Evolutionary conservation across 805 yeast species (phyloP).

Genomic region (Saturnispora serradocipensis): DNA sequence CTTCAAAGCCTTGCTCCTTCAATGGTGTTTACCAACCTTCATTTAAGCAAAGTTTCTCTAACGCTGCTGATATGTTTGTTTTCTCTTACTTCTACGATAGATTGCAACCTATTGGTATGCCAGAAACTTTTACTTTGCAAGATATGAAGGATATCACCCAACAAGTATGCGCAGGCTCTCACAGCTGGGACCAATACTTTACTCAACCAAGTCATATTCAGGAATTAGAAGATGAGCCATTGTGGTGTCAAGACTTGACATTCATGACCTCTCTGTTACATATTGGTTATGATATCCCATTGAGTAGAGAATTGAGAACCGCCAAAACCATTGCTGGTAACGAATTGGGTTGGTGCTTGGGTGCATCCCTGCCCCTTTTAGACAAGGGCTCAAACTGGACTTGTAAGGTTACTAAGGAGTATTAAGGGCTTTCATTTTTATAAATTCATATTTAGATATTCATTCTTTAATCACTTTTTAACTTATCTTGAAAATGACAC

Average conservation of each 20-base stretch:
- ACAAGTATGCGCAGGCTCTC: conserved; percentile 78
- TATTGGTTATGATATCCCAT: conserved; percentile 94
- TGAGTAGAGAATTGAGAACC: conserved; percentile 79
- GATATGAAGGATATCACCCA: conserved; percentile 78
- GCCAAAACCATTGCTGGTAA: conserved; percentile 83
- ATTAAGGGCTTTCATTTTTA: conserved; percentile 1
- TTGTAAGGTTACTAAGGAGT: conserved; percentile 38
- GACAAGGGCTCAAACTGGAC: conserved; percentile 63
- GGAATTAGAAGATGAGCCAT: conserved; percentile 68
- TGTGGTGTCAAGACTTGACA: conserved; percentile 89
- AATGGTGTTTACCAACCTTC: conserved; percentile 98
- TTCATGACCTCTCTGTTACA: conserved; percentile 86
- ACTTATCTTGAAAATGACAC: background rate
- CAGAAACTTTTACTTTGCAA: conserved; percentile 72
- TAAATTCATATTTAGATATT: background rate
- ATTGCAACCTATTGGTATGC: conserved; percentile 92
- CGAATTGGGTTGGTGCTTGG: conserved; percentile 98
- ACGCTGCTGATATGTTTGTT: conserved; percentile 68
- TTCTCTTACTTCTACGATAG: conserved; percentile 95
- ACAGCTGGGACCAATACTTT: conserved; percentile 60
- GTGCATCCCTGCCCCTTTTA: conserved; percentile 89
- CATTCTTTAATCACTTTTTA: background rate
- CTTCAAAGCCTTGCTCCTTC: conserved; percentile 79
- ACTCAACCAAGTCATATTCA: conserved; percentile 57
- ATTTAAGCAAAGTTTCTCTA: conserved; percentile 64